phyloP scores from a whole-genome alignment of 306 rosid species.

The Vicia villosa region DNA sequence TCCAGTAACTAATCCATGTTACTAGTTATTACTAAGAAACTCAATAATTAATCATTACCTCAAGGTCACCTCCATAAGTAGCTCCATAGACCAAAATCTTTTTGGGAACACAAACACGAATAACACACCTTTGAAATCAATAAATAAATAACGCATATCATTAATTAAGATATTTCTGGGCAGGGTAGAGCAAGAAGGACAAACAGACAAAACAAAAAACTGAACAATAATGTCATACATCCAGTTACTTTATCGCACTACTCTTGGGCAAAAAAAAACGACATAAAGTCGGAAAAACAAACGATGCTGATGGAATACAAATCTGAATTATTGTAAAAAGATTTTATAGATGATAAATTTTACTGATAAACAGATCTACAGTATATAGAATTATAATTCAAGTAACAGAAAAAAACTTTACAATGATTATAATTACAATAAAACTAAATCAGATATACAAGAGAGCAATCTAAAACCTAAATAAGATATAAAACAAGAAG shows the following conservation, averaged over 20 bases:
- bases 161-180: slow-evolving; percentile 19
- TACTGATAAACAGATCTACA: no score
- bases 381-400: no score
- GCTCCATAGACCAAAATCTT: slow-evolving; percentile 97
- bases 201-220: slow-evolving; percentile 1
- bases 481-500: neutral
- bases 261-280: no score
- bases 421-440: neutral
- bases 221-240: slow-evolving; percentile 3
- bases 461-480: neutral
- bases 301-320: no score
- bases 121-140: slow-evolving; percentile 72
- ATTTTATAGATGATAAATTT: no score
- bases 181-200: neutral
- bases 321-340: no score
- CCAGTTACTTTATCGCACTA: no score
- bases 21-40: slow-evolving; percentile 26
- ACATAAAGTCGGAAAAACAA: no score
- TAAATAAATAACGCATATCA: slow-evolving; percentile 13
- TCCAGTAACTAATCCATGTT: slow-evolving; percentile 7
- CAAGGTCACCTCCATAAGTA: slow-evolving; percentile 78
- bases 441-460: neutral
- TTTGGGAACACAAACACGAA: slow-evolving; percentile 99
- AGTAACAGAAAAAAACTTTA: no score
- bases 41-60: slow-evolving; percentile 55